These are phyloP conservation scores for Juglanconis oblonga DNA, from an alignment of 2,329 filamentous ascomycete genomes.

Conservation along the genomic window DNA sequence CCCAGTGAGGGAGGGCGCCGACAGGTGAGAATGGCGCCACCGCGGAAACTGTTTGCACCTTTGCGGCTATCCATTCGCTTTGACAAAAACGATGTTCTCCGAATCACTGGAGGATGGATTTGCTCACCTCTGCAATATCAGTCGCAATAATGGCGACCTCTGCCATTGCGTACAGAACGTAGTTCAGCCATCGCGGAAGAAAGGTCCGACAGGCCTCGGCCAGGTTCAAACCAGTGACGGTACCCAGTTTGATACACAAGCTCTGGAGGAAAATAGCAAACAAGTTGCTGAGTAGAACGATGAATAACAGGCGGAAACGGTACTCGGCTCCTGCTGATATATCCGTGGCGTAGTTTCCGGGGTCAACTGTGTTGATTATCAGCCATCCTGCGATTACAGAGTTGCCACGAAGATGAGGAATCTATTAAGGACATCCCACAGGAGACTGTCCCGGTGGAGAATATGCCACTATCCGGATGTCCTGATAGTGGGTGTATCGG, in stretches of 20 bases:
- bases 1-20: no score
- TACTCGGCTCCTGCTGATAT: conserved; percentile 66
- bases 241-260: conserved; percentile 66
- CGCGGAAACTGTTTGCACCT: no score
- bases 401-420: background rate
- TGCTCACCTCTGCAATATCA: conserved; percentile 62
- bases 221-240: conserved; percentile 65
- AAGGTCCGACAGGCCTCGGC: conserved; percentile 64
- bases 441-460: background rate
- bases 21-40: no score
- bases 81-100: background rate
- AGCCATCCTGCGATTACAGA: background rate
- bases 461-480: background rate
- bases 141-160: conserved; percentile 70
- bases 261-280: conserved; percentile 70
- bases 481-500: background rate
- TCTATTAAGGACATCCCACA: background rate
- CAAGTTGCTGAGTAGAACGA: conserved; percentile 66
- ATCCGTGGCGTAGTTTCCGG: conserved; percentile 69
- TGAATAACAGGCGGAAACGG: conserved; percentile 63
- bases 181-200: conserved; percentile 64
- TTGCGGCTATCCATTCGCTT: no score
- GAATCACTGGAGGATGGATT: no score
- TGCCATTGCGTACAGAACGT: conserved; percentile 58
- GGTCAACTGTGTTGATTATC: conserved; percentile 41